Evolutionary conservation across 441 rosid genomes (phyloP).

Genomic region (Erodium texanum): DNA sequence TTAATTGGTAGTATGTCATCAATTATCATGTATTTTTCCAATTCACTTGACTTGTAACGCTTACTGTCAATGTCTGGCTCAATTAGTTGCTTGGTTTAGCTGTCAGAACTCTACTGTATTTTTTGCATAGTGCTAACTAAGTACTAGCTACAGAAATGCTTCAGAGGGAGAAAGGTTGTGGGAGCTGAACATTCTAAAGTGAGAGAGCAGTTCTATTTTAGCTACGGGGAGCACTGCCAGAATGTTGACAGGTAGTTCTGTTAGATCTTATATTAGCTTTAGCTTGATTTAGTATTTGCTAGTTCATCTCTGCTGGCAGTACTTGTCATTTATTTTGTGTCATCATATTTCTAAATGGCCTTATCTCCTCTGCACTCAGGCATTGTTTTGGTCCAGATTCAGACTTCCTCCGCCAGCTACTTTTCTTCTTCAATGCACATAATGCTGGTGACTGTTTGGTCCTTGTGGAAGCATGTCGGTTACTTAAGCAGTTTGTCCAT

Average conservation of each 20-base stretch:
- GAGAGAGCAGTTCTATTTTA: constrained; percentile 54
- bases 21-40: neutral
- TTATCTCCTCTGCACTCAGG: constrained; percentile 37
- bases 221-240: constrained; percentile 54
- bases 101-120: constrained; percentile 9
- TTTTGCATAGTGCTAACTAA: constrained; percentile 32
- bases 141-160: constrained; percentile 73
- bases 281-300: neutral
- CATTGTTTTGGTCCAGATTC: constrained; percentile 82
- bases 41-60: neutral
- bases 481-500: constrained; percentile 43
- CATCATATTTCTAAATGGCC: constrained; percentile 9
- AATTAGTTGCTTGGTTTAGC: constrained; percentile 13
- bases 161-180: constrained; percentile 75
- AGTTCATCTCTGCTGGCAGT: neutral
- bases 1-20: neutral
- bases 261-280: constrained; percentile 1
- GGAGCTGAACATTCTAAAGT: constrained; percentile 51
- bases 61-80: constrained; percentile 4
- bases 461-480: constrained; percentile 63
- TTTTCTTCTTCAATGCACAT: constrained; percentile 65
- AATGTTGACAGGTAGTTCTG: constrained; percentile 58
- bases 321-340: neutral
- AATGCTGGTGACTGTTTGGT: constrained; percentile 45
- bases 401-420: constrained; percentile 59